phyloP scores from a whole-genome alignment of 768 basidiomycete genomes.

The Kwoniella mangroviensis region DNA sequence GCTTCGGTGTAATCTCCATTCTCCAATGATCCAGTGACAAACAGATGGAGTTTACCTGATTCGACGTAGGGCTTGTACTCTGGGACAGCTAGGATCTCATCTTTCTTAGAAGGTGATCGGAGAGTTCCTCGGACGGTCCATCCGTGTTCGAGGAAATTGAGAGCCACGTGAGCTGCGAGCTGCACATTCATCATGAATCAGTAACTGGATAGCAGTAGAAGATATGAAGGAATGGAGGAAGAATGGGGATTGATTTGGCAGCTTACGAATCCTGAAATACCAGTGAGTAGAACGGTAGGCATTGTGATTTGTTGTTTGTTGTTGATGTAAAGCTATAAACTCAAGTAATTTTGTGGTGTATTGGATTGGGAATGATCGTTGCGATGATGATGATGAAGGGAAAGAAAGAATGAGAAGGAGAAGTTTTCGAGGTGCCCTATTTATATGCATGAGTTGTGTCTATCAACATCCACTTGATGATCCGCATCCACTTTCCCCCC shows the following conservation, averaged over 20 bases:
- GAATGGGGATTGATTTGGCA: background rate
- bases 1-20: conserved; percentile 40
- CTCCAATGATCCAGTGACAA: conserved; percentile 38
- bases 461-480: background rate
- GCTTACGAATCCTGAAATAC: conserved; percentile 46
- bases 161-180: conserved; percentile 42
- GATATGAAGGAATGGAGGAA: background rate
- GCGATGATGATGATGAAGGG: background rate
- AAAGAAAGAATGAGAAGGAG: background rate
- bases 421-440: no score
- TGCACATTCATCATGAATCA: background rate
- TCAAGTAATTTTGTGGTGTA: background rate
- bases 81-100: conserved; percentile 28
- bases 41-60: conserved; percentile 29
- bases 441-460: background rate
- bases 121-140: conserved; percentile 48
- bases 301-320: conserved; percentile 15
- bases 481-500: background rate
- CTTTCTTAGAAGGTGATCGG: conserved; percentile 35
- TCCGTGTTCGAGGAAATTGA: conserved; percentile 39
- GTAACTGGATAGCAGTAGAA: background rate
- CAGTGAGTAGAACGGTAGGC: conserved; percentile 47
- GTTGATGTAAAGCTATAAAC: no score
- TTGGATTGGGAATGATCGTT: background rate
- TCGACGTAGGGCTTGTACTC: conserved; percentile 31